Evolutionary conservation across 106 monocot species (phyloP).

Genomic region (Gastrodia elata): DNA sequence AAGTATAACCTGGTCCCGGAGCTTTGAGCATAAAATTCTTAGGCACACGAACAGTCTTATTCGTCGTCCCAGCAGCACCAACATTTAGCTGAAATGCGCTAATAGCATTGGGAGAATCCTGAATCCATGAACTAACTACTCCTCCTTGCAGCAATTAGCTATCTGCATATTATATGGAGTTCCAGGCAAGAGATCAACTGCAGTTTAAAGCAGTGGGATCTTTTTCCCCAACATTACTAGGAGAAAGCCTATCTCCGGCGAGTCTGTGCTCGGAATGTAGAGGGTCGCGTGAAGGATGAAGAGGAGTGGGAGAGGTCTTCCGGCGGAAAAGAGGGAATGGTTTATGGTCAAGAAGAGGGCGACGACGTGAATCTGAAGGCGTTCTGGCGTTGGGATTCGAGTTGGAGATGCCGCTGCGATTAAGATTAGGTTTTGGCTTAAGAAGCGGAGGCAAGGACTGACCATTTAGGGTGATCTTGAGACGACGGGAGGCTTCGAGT

Average conservation of each 20-base stretch:
- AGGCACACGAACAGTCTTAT: no score
- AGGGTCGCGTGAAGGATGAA: conserved; percentile 5
- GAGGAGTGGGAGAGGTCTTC: conserved; percentile 1
- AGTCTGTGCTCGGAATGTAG: neutral
- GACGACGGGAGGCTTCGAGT: conserved; percentile 58
- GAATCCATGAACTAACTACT: no score
- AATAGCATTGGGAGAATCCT: no score
- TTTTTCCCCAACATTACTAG: no score
- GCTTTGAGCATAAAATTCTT: no score
- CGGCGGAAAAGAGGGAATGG: conserved; percentile 14
- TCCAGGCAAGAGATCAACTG: no score
- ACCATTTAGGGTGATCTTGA: conserved; percentile 72
- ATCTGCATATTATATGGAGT: no score
- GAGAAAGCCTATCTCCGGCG: conserved; percentile 36
- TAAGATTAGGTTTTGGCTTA: conserved; percentile 25
- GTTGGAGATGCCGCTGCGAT: conserved; percentile 8
- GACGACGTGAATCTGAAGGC: conserved; percentile 17
- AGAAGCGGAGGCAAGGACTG: conserved; percentile 72
- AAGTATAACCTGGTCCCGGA: no score
- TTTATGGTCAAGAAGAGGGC: conserved; percentile 9
- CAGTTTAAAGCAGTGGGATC: no score
- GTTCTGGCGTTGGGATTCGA: conserved; percentile 7
- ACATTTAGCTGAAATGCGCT: no score
- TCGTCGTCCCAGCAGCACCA: no score
- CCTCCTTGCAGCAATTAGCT: no score